phyloP scores from a whole-genome alignment of 2,329 filamentous ascomycete genomes.

The Iodosphaeria phyllophila region DNA sequence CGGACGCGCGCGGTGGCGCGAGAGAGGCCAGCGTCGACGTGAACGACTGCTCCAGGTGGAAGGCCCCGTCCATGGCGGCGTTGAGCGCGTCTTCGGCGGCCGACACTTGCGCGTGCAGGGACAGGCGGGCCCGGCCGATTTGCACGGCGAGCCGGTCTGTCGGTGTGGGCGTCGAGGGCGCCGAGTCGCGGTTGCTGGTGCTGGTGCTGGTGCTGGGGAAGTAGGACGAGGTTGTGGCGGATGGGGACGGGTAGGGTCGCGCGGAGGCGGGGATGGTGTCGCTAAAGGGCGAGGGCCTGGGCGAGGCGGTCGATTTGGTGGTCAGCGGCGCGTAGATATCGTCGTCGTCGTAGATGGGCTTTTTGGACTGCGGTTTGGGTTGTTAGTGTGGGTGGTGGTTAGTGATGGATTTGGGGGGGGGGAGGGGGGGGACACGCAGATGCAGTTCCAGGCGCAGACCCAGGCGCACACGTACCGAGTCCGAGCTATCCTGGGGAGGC shows the following conservation, averaged over 20 bases:
- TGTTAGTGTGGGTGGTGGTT: too few species aligned
- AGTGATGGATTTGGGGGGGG: too few species aligned
- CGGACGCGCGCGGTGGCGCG: constrained; percentile 67
- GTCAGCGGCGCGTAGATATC: constrained; percentile 20
- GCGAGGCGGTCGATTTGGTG: constrained; percentile 8
- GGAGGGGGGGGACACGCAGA: not conserved
- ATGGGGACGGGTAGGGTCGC: constrained; percentile 3
- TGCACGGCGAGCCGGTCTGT: constrained; percentile 78
- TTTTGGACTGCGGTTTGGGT: constrained; percentile 24
- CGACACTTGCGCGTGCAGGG: constrained; percentile 59
- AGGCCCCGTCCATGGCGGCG: constrained; percentile 57
- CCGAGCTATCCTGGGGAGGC: too few species aligned
- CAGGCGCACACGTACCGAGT: too few species aligned
- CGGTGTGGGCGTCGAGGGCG: constrained; percentile 44
- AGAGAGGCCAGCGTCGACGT: constrained; percentile 77
- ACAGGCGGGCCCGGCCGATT: constrained; percentile 62
- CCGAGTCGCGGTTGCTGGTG: constrained; percentile 7
- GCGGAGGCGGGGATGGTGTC: constrained; percentile 10
- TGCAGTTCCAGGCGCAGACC: not conserved
- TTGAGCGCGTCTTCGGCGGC: constrained; percentile 71
- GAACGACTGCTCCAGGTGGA: constrained; percentile 76
- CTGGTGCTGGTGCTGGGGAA: constrained; percentile 6
- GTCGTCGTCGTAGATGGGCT: constrained; percentile 67
- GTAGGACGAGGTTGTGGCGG: constrained; percentile 8
- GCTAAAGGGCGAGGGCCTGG: constrained; percentile 14